These are phyloP conservation scores for Tulasnella calospora DNA, from an alignment of 768 basidiomycete genomes.

Conservation along the genomic window DNA sequence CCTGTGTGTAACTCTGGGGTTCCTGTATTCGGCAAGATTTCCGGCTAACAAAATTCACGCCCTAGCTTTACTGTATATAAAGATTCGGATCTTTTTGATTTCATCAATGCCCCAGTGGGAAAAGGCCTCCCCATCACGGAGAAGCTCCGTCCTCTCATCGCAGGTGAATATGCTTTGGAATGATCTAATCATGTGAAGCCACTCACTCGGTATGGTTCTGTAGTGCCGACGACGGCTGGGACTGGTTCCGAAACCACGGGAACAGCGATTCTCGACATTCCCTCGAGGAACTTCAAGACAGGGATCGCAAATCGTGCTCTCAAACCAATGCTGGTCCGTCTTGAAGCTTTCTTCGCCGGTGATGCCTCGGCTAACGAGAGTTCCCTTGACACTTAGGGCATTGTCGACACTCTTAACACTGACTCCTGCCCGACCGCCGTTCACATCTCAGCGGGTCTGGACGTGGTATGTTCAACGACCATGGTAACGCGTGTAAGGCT, in stretches of 20 bases:
- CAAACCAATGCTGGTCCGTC: conserved; percentile 61
- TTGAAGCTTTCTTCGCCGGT: not conserved
- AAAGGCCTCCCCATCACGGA: conserved; percentile 80
- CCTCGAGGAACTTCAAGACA: conserved; percentile 89
- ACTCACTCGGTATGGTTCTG: conserved; percentile 10
- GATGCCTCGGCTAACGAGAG: not conserved
- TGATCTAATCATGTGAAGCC: not conserved
- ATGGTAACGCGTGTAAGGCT: no score
- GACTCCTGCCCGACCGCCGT: conserved; percentile 86
- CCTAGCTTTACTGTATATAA: conserved; percentile 81
- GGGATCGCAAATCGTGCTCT: conserved; percentile 90
- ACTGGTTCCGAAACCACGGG: conserved; percentile 95
- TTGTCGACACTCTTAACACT: conserved; percentile 85
- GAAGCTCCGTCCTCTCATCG: conserved; percentile 76
- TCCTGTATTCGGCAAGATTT: not conserved
- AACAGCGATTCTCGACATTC: conserved; percentile 81
- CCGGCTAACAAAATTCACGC: not conserved
- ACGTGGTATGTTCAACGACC: conserved; percentile 47
- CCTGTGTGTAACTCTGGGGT: conserved; percentile 46
- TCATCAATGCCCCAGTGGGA: conserved; percentile 93
- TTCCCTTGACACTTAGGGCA: conserved; percentile 41
- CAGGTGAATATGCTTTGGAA: conserved; percentile 43
- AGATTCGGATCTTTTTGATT: conserved; percentile 89
- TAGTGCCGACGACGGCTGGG: conserved; percentile 70
- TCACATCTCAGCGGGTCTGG: conserved; percentile 90